A percentile compares a stretch with the other conserved stretches of the same genome.
Evolutionary conservation across 1,139 yeast species (phyloP).

Genomic region (Yamadazyma conglobata): DNA sequence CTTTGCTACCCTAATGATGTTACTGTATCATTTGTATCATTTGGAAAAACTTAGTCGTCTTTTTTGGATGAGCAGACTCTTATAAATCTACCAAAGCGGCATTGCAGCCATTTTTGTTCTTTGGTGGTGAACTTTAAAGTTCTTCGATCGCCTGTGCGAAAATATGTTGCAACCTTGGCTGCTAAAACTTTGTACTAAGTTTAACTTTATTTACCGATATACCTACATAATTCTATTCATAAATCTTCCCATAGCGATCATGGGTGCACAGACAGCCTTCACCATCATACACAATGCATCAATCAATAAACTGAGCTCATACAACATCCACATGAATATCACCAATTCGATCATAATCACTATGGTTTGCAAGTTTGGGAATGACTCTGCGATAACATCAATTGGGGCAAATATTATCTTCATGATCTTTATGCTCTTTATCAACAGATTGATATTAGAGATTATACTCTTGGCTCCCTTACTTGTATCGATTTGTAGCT

Average conservation of each 20-base stretch:
- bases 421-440: constrained; percentile 38
- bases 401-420: constrained; percentile 41
- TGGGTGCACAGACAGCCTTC: constrained; percentile 47
- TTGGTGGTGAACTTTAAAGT: too few relatives aligned
- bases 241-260: constrained; percentile 45
- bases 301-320: constrained; percentile 40
- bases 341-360: constrained; percentile 38
- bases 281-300: constrained; percentile 49
- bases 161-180: too few relatives aligned
- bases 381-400: constrained; percentile 36
- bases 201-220: not conserved
- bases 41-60: too few relatives aligned
- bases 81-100: too few relatives aligned
- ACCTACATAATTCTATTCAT: constrained; percentile 39
- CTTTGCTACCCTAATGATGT: too few relatives aligned
- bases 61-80: too few relatives aligned
- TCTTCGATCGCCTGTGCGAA: too few relatives aligned
- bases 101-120: not conserved
- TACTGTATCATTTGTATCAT: too few relatives aligned
- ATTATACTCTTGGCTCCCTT: constrained; percentile 20
- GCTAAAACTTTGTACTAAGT: too few relatives aligned
- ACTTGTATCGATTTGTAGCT: constrained; percentile 12
- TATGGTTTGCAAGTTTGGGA: constrained; percentile 39
- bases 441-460: constrained; percentile 30
- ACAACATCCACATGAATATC: constrained; percentile 42